A percentile compares a stretch with the other conserved stretches of the same genome.
Evolutionary conservation across 1,284 basidiomycete genomes (phyloP).

Genomic region (Malassezia globosa): DNA sequence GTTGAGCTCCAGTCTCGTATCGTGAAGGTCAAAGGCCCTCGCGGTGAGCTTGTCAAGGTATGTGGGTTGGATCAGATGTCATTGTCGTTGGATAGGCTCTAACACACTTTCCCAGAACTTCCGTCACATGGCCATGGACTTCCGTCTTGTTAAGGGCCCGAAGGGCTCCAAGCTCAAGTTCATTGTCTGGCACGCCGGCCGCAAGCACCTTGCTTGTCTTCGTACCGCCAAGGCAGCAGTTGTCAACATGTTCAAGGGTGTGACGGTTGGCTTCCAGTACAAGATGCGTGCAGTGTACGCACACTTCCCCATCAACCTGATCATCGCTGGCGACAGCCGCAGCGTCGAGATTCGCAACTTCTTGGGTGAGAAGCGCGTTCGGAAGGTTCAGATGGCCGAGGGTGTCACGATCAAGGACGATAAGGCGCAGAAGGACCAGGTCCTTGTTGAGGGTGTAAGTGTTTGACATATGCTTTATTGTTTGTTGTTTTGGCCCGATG

Average conservation of each 20-base stretch:
- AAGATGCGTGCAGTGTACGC: constrained; percentile 83
- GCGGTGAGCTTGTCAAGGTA: constrained; percentile 45
- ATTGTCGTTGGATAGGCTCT: no score
- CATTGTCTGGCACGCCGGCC: constrained; percentile 92
- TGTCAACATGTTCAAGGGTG: constrained; percentile 79
- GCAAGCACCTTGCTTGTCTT: constrained; percentile 97
- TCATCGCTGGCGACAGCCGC: constrained; percentile 70
- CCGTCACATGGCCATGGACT: constrained; percentile 48
- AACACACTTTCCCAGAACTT: constrained; percentile 39
- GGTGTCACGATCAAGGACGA: constrained; percentile 82
- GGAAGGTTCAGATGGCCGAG: constrained; percentile 80
- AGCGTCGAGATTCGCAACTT: constrained; percentile 96
- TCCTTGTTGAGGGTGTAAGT: constrained; percentile 41
- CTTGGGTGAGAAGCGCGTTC: constrained; percentile 81
- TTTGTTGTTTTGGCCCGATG: no score
- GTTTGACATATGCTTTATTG: no score
- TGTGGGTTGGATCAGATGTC: constrained; percentile 4
- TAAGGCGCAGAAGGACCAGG: constrained; percentile 77
- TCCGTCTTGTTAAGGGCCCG: constrained; percentile 49
- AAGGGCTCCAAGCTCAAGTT: constrained; percentile 67
- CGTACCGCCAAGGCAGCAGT: constrained; percentile 90
- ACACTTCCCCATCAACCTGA: constrained; percentile 99
- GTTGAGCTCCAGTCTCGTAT: constrained; percentile 40
- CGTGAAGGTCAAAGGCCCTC: constrained; percentile 46
- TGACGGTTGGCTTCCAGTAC: constrained; percentile 95